Base-by-base conservation (phyloP, 345 rosid species). In the Populus nigra region DNA sequence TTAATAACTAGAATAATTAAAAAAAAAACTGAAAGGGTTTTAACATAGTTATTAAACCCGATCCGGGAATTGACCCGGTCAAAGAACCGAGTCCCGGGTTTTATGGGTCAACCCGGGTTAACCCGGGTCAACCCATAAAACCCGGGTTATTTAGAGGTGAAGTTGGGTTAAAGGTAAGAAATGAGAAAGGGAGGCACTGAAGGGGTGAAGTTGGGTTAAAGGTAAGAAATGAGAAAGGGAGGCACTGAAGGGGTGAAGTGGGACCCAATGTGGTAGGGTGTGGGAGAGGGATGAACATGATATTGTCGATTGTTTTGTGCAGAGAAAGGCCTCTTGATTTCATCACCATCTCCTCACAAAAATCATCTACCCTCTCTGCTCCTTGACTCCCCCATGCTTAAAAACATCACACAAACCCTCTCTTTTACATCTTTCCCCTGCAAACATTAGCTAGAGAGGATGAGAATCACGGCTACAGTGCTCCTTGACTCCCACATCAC, bases 271-370 rank as follows among this genome's bases (percentile, higher is more conserved):
- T 90, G 90, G 97, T 95, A 93, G 97, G 4, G 33, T 2, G 2
- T 31, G 96, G 90, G 97, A 86, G 86, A 79, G 87, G 88, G 95
- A 82, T 88, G 94, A 94, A 93, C 98, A 91, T 94, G 97, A 89
- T 98, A 79, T 85, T 94, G 98, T 91, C 97, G 98, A 96, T 88
- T 84, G 86, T 88, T 90, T 87, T 87, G 76, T 69, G 57, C 83
- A 73, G 70, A 73, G 72, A 76, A 33, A 57, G 11, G 10, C 23
- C 20, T 50, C 41, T 31, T 16, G 53, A 70, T 55, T 35, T 27
- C 16, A 22, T 27, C 53, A 39, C 57, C 8, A 50, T 50, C 57
- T 7, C 57, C 81, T 76, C 74, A 45, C 73, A 43, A 63, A 68
- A 33, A 33, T 71, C 69, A 69, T 77, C 74, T 76, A 3, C 79